Base-by-base conservation (phyloP, 2,329 filamentous ascomycete species). In the Dothideomycetes sp. region DNA sequence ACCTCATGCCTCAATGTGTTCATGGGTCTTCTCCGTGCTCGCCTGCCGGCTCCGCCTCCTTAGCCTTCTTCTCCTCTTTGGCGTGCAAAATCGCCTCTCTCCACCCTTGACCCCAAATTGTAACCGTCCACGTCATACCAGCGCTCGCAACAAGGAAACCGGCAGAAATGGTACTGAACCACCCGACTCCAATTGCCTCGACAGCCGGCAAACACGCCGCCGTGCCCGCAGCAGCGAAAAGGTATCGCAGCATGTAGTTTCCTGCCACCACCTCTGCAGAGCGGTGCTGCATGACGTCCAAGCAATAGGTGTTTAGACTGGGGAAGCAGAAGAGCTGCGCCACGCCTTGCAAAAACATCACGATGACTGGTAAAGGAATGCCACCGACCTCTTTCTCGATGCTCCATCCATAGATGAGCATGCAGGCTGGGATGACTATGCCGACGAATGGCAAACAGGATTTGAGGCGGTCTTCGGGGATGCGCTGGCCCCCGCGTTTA, bases 301-400 rank as follows among this genome's bases (percentile, higher is more conserved):
- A 61, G 55, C 83, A 88, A 60, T 91, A 88, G 0, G 82, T 84
- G 56, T 88, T 87, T 45, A 88, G 57, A 35, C 73, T 76, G 0
- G 81, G 81, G 52, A 86, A 87, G 50, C 79, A 83, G 52, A 85
- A 83, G 4, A 87, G 63, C 57, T 87, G 81, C 0, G 76, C 79
- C 0, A 86, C 69, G 2, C 82, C 83, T 52, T 87, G 81, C 2
- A 81, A 44, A 53, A 87, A 87, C 68, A 88, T 79, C 50, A 76
- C 74, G 5, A 86, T 68, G 2, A 86, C 79, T 0, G 81, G 82
- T 4, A 82, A 53, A 0, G 73, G 62, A 2, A 78, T 63, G 0
- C 73, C 74, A 2, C 74, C 73, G 1, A 69, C 64, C 7, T 57
- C 53, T 45, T 71, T 68, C 42, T 77, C 69, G 4, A 78, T 65